These are phyloP conservation scores for Metarhizium album DNA, from an alignment of 2,329 filamentous ascomycete genomes.

Conservation along the genomic window DNA sequence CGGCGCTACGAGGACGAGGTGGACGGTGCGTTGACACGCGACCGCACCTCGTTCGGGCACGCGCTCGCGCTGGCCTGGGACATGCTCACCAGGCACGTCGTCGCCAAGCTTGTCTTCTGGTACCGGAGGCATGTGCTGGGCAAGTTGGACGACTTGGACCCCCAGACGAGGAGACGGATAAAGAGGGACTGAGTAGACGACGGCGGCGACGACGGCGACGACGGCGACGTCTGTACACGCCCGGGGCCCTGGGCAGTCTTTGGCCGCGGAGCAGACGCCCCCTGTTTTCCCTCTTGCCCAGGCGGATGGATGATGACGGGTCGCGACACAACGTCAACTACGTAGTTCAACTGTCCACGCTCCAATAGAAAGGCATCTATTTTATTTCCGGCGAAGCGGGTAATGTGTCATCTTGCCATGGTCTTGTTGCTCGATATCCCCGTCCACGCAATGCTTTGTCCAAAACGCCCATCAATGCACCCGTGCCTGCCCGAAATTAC, in stretches of 20 bases:
- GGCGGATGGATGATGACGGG: too few species aligned
- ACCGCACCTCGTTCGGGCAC: conserved; percentile 7
- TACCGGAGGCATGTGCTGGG: conserved; percentile 14
- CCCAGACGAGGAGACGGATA: conserved; percentile 10
- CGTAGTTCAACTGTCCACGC: too few species aligned
- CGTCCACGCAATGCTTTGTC: not conserved
- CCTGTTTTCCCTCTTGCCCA: too few species aligned
- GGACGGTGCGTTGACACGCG: conserved; percentile 10
- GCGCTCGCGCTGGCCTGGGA: conserved; percentile 10
- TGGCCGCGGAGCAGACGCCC: too few species aligned
- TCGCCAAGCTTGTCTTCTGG: conserved; percentile 15
- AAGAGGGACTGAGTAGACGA: conserved; percentile 1
- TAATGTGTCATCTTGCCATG: too few species aligned
- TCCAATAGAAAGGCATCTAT: not conserved
- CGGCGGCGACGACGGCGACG: too few species aligned
- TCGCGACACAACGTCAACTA: too few species aligned
- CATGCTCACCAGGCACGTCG: conserved; percentile 11
- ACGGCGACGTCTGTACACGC: too few species aligned
- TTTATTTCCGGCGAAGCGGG: too few species aligned
- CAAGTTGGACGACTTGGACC: conserved; percentile 18
- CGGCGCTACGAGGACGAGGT: conserved; percentile 25
- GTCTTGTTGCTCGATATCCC: not conserved
- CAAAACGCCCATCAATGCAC: not conserved
- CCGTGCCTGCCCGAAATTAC: not conserved
- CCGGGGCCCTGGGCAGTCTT: too few species aligned